Evolutionary conservation across 2,329 filamentous ascomycete genomes (phyloP), one percentile per base, ranked within the genome.

Genomic region (Diaporthe australafricana): DNA sequence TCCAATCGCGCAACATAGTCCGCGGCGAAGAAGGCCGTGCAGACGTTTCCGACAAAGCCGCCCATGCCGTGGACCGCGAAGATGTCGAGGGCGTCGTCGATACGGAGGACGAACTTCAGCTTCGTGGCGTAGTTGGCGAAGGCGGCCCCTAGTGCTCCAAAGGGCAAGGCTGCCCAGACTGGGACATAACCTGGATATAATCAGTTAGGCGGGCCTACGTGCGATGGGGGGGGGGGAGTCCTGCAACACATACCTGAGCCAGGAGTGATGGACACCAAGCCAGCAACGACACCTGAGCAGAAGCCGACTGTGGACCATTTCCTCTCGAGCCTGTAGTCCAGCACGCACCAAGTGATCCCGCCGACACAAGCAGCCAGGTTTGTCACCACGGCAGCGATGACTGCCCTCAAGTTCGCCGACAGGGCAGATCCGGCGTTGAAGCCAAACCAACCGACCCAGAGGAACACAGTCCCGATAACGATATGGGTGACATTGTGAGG

Each of bases 271-370:
- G 92, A 92, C 7, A 98, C 94, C 25, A 98, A 87, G 25, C 95
- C 95, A 42, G 94, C 93, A 77, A 98, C 92, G 30, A 97, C 93
- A 74, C 95, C 95, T 0, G 93, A 96, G 84, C 95, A 98, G 87
- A 97, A 97, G 2, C 95, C 95, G 32, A 98, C 94, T 2, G 94
- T 96, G 0, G 94, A 97, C 93, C 94, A 98, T 84, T 97, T 97
- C 78, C 90, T 89, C 84, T 97, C 94, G 62, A 98, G 88, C 71
- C 94, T 89, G 83, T 97, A 97, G 80, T 98, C 95, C 71, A 98
- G 87, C 27, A 97, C 84, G 80, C 94, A 96, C 95, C 94, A 97
- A 45, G 93, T 96, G 65, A 98, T 91, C 60, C 94, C 94, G 70
- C 94, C 95, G 11, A 95, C 90, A 72, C 92, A 94, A 45, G 94